Evolutionary conservation across 345 rosid genomes (phyloP).

Genomic region (Salix arbutifolia): DNA sequence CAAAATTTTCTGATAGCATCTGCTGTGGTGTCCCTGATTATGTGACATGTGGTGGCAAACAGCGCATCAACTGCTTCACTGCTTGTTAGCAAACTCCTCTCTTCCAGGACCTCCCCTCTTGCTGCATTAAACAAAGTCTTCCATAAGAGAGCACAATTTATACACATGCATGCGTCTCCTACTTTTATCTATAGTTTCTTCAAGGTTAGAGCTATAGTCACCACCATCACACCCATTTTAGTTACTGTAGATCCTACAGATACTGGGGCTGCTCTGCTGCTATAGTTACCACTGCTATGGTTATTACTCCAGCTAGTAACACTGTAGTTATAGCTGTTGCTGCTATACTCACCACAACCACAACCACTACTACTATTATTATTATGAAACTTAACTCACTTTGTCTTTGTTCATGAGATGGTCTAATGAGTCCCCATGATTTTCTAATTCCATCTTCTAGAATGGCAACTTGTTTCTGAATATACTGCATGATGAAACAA

Average conservation of each 20-base stretch:
- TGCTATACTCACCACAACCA: neutral
- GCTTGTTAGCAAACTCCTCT: slow-evolving; percentile 44
- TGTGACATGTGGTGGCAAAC: slow-evolving; percentile 68
- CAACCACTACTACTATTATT: neutral
- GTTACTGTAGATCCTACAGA: too few relatives aligned
- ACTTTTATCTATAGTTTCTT: neutral
- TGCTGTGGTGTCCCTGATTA: slow-evolving; percentile 60
- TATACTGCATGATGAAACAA: slow-evolving; percentile 50
- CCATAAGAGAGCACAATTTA: neutral
- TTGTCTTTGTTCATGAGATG: slow-evolving; percentile 28
- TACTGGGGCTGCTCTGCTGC: too few relatives aligned
- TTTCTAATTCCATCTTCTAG: slow-evolving; percentile 77
- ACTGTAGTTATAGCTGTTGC: too few relatives aligned
- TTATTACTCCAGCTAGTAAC: too few relatives aligned
- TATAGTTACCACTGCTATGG: too few relatives aligned
- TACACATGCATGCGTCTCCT: neutral
- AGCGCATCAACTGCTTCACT: slow-evolving; percentile 75
- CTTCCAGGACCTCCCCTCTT: slow-evolving; percentile 39
- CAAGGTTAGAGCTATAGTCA: neutral
- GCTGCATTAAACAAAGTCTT: slow-evolving; percentile 19
- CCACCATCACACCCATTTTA: too few relatives aligned
- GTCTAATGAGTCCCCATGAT: slow-evolving; percentile 55
- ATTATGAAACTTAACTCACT: slow-evolving; percentile 29
- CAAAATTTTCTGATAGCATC: slow-evolving; percentile 54
- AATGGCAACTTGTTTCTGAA: slow-evolving; percentile 61